Evolutionary conservation across 2,329 filamentous ascomycete species (phyloP).

Genomic region (Aspergillus sp.): DNA sequence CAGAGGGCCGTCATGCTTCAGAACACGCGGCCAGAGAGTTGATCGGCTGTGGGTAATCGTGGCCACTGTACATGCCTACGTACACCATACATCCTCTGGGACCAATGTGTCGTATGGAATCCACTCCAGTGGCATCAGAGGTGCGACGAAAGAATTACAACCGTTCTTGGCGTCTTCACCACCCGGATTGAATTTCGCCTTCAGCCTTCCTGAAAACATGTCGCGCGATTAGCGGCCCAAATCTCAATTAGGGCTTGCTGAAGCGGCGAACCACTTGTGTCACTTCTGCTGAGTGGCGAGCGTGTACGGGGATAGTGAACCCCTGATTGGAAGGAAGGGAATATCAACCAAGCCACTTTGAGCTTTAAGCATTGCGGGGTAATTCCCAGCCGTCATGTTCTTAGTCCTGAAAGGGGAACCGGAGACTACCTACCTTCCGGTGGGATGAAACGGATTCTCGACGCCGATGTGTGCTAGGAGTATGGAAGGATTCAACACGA

Average conservation of each 20-base stretch:
- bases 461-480: background rate
- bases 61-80: background rate
- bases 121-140: no score
- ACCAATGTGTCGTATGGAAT: no score
- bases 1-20: slow-evolving; percentile 7
- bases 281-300: no score
- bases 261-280: background rate
- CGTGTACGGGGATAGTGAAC: background rate
- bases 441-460: background rate
- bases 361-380: slow-evolving; percentile 16
- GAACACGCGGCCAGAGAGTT: slow-evolving; percentile 8
- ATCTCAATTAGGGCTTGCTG: slow-evolving; percentile 6
- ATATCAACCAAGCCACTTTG: slow-evolving; percentile 5
- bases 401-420: background rate
- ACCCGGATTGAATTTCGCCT: slow-evolving; percentile 3
- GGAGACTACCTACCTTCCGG: slow-evolving; percentile 1
- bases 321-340: slow-evolving; percentile 4
- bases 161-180: background rate
- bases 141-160: no score
- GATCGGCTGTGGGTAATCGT: slow-evolving; percentile 1
- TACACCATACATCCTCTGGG: no score
- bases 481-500: background rate
- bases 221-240: slow-evolving; percentile 8
- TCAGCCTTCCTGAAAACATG: background rate
- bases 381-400: background rate